Base-by-base conservation (phyloP, 78 protist species). In the Corallochytrium limacisporum region DNA sequence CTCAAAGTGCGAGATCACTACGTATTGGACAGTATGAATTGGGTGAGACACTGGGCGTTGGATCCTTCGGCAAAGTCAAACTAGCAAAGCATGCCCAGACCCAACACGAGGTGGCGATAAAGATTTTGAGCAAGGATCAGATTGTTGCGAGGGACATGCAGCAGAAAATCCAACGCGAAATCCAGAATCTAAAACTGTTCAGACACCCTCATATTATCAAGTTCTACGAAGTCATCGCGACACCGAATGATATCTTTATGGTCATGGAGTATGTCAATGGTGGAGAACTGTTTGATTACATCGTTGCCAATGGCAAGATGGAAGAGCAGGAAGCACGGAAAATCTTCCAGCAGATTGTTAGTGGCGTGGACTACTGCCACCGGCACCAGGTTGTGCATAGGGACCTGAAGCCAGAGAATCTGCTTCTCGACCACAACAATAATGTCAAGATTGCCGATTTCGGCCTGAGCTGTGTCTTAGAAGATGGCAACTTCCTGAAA, bases 131-230 rank as follows among this genome's bases (percentile, higher is more conserved):
- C 70, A 72, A 91, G 49, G 63, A 84, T 29, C 87, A 85, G 53
- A 82, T 96, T 37, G 67, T 74, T 28, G 18, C 66, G 32, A 63
- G 87, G 12, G 78, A 91, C 35, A 91, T 94, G 98, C 89, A 82
- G 29, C 77, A 76, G 42, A 88, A 88, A 71, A 90, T 96, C 29
- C 63, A 83, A 22, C 80, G 99, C 1, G 99, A 96, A 50, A 96
- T 96, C 67, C 75, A 80, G 42, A 84, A 87, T 51, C 73, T 96
- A 53, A 89, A 88, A 65, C 85, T 90, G 44, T 92, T 96, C 50
- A 47, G 86, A 5, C 99, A 96, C 57, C 97, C 98, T 18, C 97
- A 96, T 86, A 91, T 96, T 60, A 88, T 93, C 66, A 78, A 90
- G 16, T 81, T 96, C 56, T 95, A 81, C 38, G 97, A 96, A 28